Evolutionary conservation across 2,329 filamentous ascomycete species (phyloP), one percentile per base, ranked within the genome.

Genomic region (Clonostachys rosea): DNA sequence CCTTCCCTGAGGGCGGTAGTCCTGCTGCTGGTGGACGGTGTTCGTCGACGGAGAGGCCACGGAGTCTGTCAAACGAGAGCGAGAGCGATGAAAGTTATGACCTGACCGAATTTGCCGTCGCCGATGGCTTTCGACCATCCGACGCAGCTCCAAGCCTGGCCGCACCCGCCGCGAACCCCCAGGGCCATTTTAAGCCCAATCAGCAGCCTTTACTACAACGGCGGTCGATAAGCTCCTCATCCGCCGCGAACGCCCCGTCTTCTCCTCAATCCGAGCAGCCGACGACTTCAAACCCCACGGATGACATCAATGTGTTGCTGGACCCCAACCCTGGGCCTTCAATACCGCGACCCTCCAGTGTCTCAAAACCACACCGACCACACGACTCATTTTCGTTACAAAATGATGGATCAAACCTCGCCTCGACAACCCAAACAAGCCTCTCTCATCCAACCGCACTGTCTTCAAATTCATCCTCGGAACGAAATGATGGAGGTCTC

Each of bases 321-420:
- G 14, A 39, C 36, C 36, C 14, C 7, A 62, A 50, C 54, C 47
- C 12, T 34, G 44, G 14, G 24, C 52, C 18, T 50, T 50, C 12
- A 54, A 39, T 54, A 52, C 59, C 33, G 61, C 69, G 76, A 48
- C 71, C 76, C 36, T 79, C 78, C 5, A 84, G 80, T 59, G 75
- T 75, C 43, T 68, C 75, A 13, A 84, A 84, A 52, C 68, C 74
- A n/a, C 70, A 68, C 6, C 66, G 65, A 12, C 65, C 62, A 7
- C 65, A 72, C 24, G 77, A 80, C 50, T 74, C 75, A 14, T 67
- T 81, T 14, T 66, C 75, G 9, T 64, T 81, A 35, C 69, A 73
- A 42, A 71, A 81, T 50, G 78, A 82, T 54, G 76, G 75, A 14
- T 65, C 59, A 6, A 67, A 65, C 24, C 40, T 56, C 62, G 61